phyloP scores from a whole-genome alignment of 176 grass and related monocot genomes.

The Avena atlantica region DNA sequence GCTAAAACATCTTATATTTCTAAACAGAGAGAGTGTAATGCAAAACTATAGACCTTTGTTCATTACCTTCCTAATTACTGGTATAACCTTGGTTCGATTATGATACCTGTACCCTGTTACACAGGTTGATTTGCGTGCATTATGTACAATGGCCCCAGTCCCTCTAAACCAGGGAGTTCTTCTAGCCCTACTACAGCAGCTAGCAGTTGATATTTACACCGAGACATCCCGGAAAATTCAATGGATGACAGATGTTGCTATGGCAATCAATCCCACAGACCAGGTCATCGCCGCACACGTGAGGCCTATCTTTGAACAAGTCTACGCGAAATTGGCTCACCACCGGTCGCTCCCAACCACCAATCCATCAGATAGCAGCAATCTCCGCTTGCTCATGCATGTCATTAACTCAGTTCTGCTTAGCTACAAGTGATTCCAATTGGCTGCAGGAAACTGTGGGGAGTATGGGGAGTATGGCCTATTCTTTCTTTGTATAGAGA shows the following conservation, averaged over 20 bases:
- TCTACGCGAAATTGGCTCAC: constrained; percentile 68
- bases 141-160: constrained; percentile 61
- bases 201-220: constrained; percentile 84
- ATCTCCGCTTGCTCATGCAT: constrained; percentile 82
- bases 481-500: constrained; percentile 68
- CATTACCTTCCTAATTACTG: constrained; percentile 32
- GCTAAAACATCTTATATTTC: too few species aligned
- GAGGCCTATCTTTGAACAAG: constrained; percentile 93
- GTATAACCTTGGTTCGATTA: constrained; percentile 12
- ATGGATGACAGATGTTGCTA: constrained; percentile 95
- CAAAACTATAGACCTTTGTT: not conserved
- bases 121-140: constrained; percentile 89
- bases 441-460: constrained; percentile 1
- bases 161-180: constrained; percentile 93
- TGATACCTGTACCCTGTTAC: constrained; percentile 41
- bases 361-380: constrained; percentile 53
- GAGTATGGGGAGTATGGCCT: constrained; percentile 32
- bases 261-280: constrained; percentile 86
- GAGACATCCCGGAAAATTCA: constrained; percentile 71
- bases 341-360: constrained; percentile 67
- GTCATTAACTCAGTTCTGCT: constrained; percentile 91
- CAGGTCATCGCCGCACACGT: constrained; percentile 74
- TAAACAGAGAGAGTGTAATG: not conserved
- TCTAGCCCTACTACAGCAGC: constrained; percentile 93
- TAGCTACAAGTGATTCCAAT: constrained; percentile 78